These are phyloP conservation scores for Brassica nigra DNA, from an alignment of 345 rosid genomes.

Conservation along the genomic window DNA sequence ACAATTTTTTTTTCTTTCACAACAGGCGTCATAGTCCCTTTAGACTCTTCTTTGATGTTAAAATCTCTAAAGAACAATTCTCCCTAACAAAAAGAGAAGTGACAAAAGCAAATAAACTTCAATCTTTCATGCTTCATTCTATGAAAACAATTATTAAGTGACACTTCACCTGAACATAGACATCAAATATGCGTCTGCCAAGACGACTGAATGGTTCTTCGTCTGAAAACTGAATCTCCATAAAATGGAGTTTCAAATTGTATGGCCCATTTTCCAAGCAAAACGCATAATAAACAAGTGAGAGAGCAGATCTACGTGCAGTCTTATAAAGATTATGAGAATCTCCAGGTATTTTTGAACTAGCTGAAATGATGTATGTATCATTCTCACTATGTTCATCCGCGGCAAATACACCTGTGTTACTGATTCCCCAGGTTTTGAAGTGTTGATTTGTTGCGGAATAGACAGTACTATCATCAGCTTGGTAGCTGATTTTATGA, in stretches of 20 bases:
- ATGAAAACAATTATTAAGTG: background rate
- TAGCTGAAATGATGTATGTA: background rate
- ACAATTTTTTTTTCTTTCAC: background rate
- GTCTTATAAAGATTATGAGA: slow-evolving; percentile 41
- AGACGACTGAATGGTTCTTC: slow-evolving; percentile 40
- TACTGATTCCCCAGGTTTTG: slow-evolving; percentile 26
- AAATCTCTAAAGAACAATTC: slow-evolving; percentile 19
- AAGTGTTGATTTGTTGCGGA: background rate
- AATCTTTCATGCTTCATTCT: background rate
- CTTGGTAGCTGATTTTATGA: slow-evolving; percentile 1
- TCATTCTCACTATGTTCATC: background rate
- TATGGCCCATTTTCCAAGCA: slow-evolving; percentile 63
- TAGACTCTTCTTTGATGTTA: slow-evolving; percentile 43
- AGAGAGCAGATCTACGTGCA: slow-evolving; percentile 60
- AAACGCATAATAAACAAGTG: slow-evolving; percentile 58
- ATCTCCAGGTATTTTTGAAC: background rate
- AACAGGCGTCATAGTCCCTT: slow-evolving; percentile 21
- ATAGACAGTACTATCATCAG: background rate
- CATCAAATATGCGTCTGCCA: slow-evolving; percentile 61
- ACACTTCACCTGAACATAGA: slow-evolving; percentile 53
- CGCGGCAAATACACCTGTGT: slow-evolving; percentile 25
- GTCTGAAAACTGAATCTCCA: slow-evolving; percentile 58
- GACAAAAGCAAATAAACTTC: background rate
- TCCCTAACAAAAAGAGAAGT: background rate
- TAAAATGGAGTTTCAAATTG: slow-evolving; percentile 58